A percentile compares a stretch with the other conserved stretches of the same genome.
Conservation (phyloP, 306 rosid species). For the Rubus parviflorus region DNA sequence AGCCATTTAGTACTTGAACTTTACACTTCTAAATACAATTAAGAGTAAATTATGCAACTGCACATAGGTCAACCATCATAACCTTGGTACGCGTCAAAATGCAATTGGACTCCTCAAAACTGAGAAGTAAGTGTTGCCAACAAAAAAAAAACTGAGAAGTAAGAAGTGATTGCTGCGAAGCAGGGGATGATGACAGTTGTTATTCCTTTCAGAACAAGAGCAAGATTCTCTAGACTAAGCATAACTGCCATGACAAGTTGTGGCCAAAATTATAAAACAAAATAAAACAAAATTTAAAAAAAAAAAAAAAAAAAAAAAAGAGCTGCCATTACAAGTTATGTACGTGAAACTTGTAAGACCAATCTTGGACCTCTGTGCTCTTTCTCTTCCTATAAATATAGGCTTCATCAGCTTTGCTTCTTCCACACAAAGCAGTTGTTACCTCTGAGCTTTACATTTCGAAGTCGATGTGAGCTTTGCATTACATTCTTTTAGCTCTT, state of each 20-base stretch:
- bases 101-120: background rate
- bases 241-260: conserved; percentile 2
- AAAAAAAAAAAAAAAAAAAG: background rate
- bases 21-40: background rate
- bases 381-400: background rate
- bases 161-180: background rate
- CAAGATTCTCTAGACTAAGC: background rate
- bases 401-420: conserved; percentile 1
- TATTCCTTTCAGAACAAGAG: background rate
- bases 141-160: too few species aligned
- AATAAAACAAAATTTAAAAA: too few species aligned
- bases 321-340: conserved; percentile 14
- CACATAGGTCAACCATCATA: background rate
- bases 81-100: too few species aligned
- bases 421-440: background rate
- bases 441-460: background rate
- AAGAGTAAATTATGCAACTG: background rate
- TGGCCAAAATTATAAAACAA: background rate
- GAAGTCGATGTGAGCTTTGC: background rate
- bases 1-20: background rate
- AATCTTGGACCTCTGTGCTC: background rate
- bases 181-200: background rate
- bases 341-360: background rate
- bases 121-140: too few species aligned
- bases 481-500: background rate